phyloP scores from a whole-genome alignment of 805 yeast genomes.

The Ogataea minuta region DNA sequence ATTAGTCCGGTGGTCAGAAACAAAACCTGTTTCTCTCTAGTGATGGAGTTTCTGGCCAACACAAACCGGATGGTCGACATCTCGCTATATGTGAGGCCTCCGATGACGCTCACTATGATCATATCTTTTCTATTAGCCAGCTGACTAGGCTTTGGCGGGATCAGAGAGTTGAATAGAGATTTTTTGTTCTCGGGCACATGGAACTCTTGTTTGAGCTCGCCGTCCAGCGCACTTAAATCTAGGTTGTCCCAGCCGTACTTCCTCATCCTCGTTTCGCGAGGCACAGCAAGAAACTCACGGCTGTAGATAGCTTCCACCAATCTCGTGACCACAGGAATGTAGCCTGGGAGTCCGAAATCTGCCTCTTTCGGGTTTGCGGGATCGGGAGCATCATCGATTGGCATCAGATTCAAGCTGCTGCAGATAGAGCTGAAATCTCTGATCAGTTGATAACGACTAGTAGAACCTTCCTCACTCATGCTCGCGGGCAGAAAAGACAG shows the following conservation, averaged over 20 bases:
- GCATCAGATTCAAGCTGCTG: constrained; percentile 49
- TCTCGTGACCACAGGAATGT: constrained; percentile 72
- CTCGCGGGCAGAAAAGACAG: constrained; percentile 21
- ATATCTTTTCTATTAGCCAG: constrained; percentile 25
- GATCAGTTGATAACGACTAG: constrained; percentile 28
- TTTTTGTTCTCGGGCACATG: constrained; percentile 33
- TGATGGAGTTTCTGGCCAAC: constrained; percentile 41
- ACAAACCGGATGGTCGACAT: constrained; percentile 65
- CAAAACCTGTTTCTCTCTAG: constrained; percentile 36
- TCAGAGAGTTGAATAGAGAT: constrained; percentile 25
- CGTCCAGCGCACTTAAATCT: constrained; percentile 42
- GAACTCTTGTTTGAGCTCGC: constrained; percentile 33
- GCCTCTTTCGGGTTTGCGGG: constrained; percentile 45
- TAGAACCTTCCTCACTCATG: constrained; percentile 10
- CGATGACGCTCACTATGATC: constrained; percentile 58
- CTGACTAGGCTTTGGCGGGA: constrained; percentile 24
- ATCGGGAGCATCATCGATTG: constrained; percentile 36
- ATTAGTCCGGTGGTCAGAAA: constrained; percentile 46
- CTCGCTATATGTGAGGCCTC: constrained; percentile 88
- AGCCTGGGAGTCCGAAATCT: constrained; percentile 73
- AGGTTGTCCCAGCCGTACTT: constrained; percentile 44
- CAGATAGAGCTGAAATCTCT: constrained; percentile 34
- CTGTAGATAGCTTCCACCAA: constrained; percentile 66
- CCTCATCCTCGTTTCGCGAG: constrained; percentile 25
- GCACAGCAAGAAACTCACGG: constrained; percentile 47